phyloP scores from a whole-genome alignment of 2,329 filamentous ascomycete genomes.

The Ophiognomonia clavigignenti-juglandacearum region DNA sequence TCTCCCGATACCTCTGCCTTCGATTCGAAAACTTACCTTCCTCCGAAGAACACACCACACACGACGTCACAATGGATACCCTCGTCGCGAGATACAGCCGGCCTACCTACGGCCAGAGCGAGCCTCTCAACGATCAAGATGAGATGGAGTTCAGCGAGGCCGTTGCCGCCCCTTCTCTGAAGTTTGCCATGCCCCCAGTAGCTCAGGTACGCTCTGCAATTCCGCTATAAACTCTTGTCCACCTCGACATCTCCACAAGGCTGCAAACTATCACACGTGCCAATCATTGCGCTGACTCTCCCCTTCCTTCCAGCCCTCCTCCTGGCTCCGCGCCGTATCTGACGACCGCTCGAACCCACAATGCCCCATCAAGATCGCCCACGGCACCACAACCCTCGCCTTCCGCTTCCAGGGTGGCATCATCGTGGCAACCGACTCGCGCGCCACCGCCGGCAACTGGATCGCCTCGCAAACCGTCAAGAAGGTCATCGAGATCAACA shows the following conservation, averaged over 20 bases:
- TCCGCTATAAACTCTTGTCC: neutral
- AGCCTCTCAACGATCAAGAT: constrained; percentile 67
- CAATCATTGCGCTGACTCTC: constrained; percentile 1
- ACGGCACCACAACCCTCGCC: constrained; percentile 95
- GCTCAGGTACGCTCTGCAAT: constrained; percentile 62
- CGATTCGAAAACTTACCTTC: constrained; percentile 65
- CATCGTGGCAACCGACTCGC: constrained; percentile 95
- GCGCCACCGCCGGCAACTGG: constrained; percentile 97
- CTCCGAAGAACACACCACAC: constrained; percentile 60
- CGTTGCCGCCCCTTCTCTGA: constrained; percentile 75
- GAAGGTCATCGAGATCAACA: constrained; percentile 99
- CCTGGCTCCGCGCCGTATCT: constrained; percentile 94
- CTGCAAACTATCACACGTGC: constrained; percentile 12
- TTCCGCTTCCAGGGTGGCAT: constrained; percentile 99
- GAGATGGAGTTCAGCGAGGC: constrained; percentile 68
- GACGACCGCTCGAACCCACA: constrained; percentile 95
- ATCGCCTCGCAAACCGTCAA: constrained; percentile 99
- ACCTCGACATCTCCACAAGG: neutral
- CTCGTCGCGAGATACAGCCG: constrained; percentile 90
- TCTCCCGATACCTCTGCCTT: neutral
- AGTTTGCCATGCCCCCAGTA: constrained; percentile 92
- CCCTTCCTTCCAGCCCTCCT: constrained; percentile 59
- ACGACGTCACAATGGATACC: constrained; percentile 65
- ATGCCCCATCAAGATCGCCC: constrained; percentile 98
- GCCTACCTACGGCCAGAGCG: constrained; percentile 65